Percentiles rank a stretch among this genome's conserved stretches.
Evolutionary conservation across 75 land plant species (phyloP).

Genomic region (Picea glauca): DNA sequence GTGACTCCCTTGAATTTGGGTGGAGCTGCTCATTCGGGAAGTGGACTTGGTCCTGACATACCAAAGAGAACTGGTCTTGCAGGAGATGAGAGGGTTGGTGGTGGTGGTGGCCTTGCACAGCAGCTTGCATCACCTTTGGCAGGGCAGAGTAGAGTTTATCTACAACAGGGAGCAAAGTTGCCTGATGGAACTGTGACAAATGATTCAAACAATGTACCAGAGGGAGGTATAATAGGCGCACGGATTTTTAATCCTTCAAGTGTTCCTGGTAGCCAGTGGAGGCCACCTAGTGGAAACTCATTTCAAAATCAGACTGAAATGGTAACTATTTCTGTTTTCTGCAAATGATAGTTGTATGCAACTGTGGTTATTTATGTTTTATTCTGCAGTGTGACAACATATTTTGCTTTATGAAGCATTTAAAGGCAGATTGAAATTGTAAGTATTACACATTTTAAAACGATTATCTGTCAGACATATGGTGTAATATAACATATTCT

Average conservation of each 20-base stretch:
- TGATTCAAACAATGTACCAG: slow-evolving; percentile 44
- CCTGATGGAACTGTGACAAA: slow-evolving; percentile 31
- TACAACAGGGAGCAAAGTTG: slow-evolving; percentile 40
- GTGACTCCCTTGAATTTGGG: slow-evolving; percentile 17
- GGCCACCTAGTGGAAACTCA: slow-evolving; percentile 65
- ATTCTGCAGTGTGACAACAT: neutral
- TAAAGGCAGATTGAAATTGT: neutral
- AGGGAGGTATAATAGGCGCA: slow-evolving; percentile 42
- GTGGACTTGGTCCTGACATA: slow-evolving; percentile 41
- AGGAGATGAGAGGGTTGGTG: slow-evolving; percentile 59
- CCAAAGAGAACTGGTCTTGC: slow-evolving; percentile 46
- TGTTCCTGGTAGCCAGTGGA: slow-evolving; percentile 85
- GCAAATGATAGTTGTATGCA: neutral
- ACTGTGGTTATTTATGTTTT: neutral
- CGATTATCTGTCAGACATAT: neutral
- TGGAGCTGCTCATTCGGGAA: slow-evolving; percentile 33
- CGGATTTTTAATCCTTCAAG: slow-evolving; percentile 48
- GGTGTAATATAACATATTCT: neutral
- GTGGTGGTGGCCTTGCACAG: slow-evolving; percentile 45
- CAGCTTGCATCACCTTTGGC: slow-evolving; percentile 45
- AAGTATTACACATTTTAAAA: neutral
- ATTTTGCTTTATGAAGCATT: neutral
- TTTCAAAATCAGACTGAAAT: slow-evolving; percentile 65
- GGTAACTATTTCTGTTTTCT: slow-evolving; percentile 32
- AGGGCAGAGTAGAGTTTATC: slow-evolving; percentile 32